Evolutionary conservation across 2,329 filamentous ascomycete species (phyloP).

Genomic region (Calonectria ilicicola): DNA sequence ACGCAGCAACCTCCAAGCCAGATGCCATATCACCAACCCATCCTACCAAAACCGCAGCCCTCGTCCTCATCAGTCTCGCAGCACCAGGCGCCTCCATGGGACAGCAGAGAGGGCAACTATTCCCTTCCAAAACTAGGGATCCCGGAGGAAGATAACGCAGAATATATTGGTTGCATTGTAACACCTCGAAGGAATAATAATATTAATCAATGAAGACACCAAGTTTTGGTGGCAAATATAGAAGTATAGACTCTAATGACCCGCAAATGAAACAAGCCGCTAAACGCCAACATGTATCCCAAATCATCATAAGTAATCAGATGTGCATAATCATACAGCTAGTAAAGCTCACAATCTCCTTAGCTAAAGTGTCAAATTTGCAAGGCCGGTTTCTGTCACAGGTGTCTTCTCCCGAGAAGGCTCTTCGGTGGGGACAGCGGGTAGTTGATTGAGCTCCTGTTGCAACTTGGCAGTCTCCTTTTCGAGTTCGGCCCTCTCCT

Average conservation of each 20-base stretch:
- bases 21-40: too few relatives aligned
- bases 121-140: background rate
- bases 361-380: conserved; percentile 45
- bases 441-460: conserved; percentile 65
- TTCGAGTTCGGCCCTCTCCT: conserved; percentile 55
- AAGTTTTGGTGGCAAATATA: conserved; percentile 14
- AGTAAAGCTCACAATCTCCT: conserved; percentile 20
- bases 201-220: conserved; percentile 20
- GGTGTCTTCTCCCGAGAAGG: conserved; percentile 48
- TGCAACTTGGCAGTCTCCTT: conserved; percentile 61
- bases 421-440: conserved; percentile 52
- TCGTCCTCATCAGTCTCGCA: background rate
- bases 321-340: conserved; percentile 23
- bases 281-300: conserved; percentile 20
- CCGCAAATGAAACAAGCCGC: conserved; percentile 17
- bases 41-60: background rate
- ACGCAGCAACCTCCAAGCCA: background rate
- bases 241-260: conserved; percentile 23
- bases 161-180: background rate
- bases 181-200: background rate
- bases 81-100: background rate
- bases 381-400: conserved; percentile 54
- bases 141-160: background rate
- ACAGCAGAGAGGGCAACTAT: background rate
- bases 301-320: conserved; percentile 27